Conservation (phyloP, 2,329 filamentous ascomycete species). For the Paracorniculantispora psalliotae region DNA sequence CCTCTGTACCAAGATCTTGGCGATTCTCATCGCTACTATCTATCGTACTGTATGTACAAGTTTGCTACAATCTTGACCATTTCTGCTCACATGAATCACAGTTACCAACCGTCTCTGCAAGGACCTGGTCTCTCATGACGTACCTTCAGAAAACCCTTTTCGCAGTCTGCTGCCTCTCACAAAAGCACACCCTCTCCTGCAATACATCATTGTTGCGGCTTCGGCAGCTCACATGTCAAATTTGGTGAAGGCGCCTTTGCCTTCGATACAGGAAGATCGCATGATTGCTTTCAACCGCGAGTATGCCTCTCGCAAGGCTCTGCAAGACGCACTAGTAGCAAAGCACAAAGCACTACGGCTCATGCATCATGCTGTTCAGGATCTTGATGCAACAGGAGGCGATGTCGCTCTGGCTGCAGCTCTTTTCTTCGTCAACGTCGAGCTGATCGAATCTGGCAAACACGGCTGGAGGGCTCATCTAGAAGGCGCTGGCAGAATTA, state of each 20-base stretch:
- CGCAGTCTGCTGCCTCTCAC: constrained; percentile 40
- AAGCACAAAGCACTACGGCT: constrained; percentile 41
- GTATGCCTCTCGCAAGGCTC: constrained; percentile 24
- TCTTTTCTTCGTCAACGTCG: constrained; percentile 46
- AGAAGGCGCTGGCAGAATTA: constrained; percentile 40
- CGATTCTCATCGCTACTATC: constrained; percentile 38
- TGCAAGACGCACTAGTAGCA: constrained; percentile 40
- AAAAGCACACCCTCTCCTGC: constrained; percentile 36
- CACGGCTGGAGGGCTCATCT: constrained; percentile 44
- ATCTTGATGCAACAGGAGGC: constrained; percentile 31
- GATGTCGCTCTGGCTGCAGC: constrained; percentile 42
- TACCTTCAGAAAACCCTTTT: constrained; percentile 41
- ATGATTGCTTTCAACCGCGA: constrained; percentile 14
- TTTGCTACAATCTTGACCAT: background rate
- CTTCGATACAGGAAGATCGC: constrained; percentile 16
- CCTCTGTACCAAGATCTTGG: constrained; percentile 49
- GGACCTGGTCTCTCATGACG: constrained; percentile 46
- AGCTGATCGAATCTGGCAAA: constrained; percentile 45
- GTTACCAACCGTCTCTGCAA: constrained; percentile 46
- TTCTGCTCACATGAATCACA: constrained; percentile 20
- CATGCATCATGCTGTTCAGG: constrained; percentile 35
- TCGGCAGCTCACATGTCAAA: constrained; percentile 46
- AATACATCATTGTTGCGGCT: constrained; percentile 43
- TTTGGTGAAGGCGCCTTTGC: constrained; percentile 30
- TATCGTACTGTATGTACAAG: constrained; percentile 34